Evolutionary conservation across 805 yeast species (phyloP).

Genomic region (Candida oleophila): DNA sequence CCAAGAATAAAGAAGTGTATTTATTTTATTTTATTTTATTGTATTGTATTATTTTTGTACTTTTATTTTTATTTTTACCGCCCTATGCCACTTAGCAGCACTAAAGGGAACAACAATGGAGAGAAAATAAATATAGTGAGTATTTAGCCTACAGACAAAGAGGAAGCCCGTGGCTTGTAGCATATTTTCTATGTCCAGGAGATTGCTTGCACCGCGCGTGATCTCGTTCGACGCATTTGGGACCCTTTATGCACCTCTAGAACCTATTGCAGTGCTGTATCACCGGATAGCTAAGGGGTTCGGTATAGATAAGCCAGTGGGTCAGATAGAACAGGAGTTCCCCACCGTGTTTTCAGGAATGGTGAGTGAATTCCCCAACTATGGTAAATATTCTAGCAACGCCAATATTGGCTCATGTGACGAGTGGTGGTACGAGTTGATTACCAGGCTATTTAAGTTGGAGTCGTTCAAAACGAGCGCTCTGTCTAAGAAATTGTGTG

Average conservation of each 20-base stretch:
- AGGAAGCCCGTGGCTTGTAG: not conserved
- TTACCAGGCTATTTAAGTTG: constrained; percentile 43
- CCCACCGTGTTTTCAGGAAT: constrained; percentile 34
- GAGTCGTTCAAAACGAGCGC: constrained; percentile 13
- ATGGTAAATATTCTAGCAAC: constrained; percentile 45
- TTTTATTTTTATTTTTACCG: no score
- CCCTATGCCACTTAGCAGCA: no score
- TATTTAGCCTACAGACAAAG: not conserved
- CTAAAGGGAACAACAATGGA: not conserved
- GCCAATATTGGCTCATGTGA: constrained; percentile 19
- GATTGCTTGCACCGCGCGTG: constrained; percentile 33
- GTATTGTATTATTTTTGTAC: no score
- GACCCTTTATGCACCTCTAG: constrained; percentile 58
- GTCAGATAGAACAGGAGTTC: constrained; percentile 23
- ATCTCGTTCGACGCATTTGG: constrained; percentile 70
- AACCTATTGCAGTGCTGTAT: constrained; percentile 56
- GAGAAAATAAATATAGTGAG: not conserved
- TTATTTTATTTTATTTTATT: no score
- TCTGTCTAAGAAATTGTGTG: constrained; percentile 37
- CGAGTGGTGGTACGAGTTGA: constrained; percentile 61
- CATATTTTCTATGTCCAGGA: not conserved
- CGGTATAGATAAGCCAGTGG: constrained; percentile 36
- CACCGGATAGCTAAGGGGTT: constrained; percentile 44
- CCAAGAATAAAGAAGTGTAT: no score
- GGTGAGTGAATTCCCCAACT: constrained; percentile 51